Base-by-base conservation (phyloP, 257 asterid species). In the Gentiana macrophylla region DNA sequence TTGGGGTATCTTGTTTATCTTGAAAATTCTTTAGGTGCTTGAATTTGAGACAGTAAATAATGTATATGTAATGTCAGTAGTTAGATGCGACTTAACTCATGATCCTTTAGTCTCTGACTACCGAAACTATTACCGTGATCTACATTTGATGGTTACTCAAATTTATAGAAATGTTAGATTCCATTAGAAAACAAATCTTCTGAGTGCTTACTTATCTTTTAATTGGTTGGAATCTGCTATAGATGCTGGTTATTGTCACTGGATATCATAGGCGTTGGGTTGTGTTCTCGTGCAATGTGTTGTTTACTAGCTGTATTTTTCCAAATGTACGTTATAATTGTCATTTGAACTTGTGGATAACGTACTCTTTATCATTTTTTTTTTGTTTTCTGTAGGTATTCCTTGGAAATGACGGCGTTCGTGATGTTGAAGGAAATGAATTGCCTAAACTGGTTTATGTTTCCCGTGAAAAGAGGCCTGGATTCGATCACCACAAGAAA, bases 401-500 rank as follows among this genome's bases (percentile, higher is more conserved):
- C 74, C 92, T 86, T 51, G 97, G 95, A 67, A 65, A 68, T 46
- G 86, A 81, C 59, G 95, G 84, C 55, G 63, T 75, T 67, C 64
- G 60, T 63, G 96, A 90, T 74, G 67, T 62, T 49, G 94, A 82
- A 67, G 96, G 88, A 49, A 74, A 84, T 57, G 74, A 35, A 55
- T 77, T 90, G 56, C 97, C 97, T 59, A 78, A 74, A 12, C 65
- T 88, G 62, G 84, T 88, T 53, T 88, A 88, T 49, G 94, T 88
- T 68, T 88, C 97, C 52, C 97, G 95, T 74, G 97, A 88, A 72
- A 88, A 88, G 80, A 80, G 95, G 72, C 97, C 89, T 34, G 91
- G 97, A 32, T 88, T 88, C 33, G 89, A 88, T 72, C 95, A 88
- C 76, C 95, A 89, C 67, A 89, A 85, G 76, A 89, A 89, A 69